Percentiles rank a stretch among this genome's conserved stretches.
Conservation (phyloP, 768 basidiomycete species). For the Russula olivacea region DNA sequence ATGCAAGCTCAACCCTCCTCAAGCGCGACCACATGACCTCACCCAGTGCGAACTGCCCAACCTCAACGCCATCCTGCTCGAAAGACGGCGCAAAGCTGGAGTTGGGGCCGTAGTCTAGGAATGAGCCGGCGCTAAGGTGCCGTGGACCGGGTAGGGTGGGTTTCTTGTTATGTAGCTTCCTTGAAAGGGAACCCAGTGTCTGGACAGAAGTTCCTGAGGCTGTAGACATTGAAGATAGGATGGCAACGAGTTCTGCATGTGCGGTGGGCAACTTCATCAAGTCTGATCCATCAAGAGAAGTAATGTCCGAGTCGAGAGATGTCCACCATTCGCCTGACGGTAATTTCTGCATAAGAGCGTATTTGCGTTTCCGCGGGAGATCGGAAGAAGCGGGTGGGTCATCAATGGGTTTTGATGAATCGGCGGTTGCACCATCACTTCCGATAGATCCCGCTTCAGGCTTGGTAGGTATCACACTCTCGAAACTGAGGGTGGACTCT, state of each 20-base stretch:
- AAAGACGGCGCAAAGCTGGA: constrained; percentile 75
- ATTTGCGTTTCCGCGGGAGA: constrained; percentile 40
- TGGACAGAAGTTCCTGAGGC: constrained; percentile 30
- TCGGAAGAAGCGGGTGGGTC: constrained; percentile 28
- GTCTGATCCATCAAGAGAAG: constrained; percentile 35
- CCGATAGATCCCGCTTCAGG: constrained; percentile 22
- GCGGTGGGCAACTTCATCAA: constrained; percentile 52
- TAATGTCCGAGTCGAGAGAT: constrained; percentile 50
- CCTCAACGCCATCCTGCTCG: constrained; percentile 68
- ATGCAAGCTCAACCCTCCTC: constrained; percentile 31
- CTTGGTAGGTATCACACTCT: constrained; percentile 37
- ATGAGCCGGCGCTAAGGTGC: constrained; percentile 55
- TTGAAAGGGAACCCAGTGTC: constrained; percentile 55
- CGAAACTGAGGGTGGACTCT: constrained; percentile 42
- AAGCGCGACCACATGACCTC: constrained; percentile 52
- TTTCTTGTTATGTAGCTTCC: constrained; percentile 37
- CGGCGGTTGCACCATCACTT: constrained; percentile 26
- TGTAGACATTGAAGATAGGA: constrained; percentile 57
- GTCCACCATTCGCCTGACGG: constrained; percentile 77
- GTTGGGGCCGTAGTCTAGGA: constrained; percentile 74
- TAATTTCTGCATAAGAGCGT: constrained; percentile 74
- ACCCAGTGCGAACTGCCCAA: constrained; percentile 57
- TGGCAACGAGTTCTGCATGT: constrained; percentile 69
- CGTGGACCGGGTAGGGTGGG: constrained; percentile 45
- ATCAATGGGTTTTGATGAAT: constrained; percentile 31